Base-by-base conservation (phyloP, 208 protist species). In the Trypanosomatidae sp. region DNA sequence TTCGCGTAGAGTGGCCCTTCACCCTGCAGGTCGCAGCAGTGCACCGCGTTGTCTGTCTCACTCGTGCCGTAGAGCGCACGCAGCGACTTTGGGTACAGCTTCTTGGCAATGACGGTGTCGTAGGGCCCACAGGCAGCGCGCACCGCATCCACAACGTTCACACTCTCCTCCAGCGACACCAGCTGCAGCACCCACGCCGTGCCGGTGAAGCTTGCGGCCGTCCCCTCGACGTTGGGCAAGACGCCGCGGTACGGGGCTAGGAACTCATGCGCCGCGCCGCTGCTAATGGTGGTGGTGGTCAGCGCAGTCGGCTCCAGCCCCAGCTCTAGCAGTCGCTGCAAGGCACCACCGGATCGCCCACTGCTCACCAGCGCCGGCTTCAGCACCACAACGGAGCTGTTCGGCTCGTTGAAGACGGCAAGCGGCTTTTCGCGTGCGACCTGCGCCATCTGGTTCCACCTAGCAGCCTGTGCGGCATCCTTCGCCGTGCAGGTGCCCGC, bases 11-110 rank as follows among this genome's bases (percentile, higher is more conserved):
- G 43, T 15, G 85, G 79, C 6, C 92, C 97, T 64, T 99, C 98
- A 49, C 91, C 91, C 1, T 84, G 83, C 36, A 99, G 77, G 76
- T 99, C 98, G 68, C 97, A 99, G 83, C 95, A 98, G 81, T 99
- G 98, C 50, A 99, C 88, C 8, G 96, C 95, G 69, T 98, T 98
- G 41, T 86, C 33, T 39, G 85, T 74, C 28, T 86, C 81, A 62
- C 95, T 82, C 8, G 81, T 36, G 22, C 97, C 97, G 78, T 90
- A 98, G n/a, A 79, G 77, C 39, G 95, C 96, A 43, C 97, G 89
- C 25, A 99, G 86, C 12, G 93, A 91, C 43, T 83, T 88, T 0
- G 95, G 96, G 52, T 80, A 84, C 0, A 98, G 82, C 41, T 89
- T 86, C 79, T 90, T 93, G 25, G 95, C 97, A 28, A 98, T 84